Evolutionary conservation across 2,329 filamentous ascomycete genomes (phyloP).

Genomic region (Colletotrichum filicis): DNA sequence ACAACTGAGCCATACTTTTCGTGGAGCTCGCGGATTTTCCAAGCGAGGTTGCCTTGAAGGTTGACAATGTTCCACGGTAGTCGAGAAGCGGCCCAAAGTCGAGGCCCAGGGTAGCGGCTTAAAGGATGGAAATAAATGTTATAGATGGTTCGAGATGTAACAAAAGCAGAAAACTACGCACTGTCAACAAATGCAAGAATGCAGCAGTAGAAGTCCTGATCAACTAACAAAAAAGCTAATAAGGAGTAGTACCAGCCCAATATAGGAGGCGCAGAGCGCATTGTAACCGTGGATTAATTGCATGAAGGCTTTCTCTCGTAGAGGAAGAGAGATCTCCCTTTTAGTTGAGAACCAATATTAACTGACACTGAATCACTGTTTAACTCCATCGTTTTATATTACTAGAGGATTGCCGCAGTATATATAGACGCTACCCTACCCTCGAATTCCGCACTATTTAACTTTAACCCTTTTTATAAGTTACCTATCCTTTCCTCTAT

Average conservation of each 20-base stretch:
- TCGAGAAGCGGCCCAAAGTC: slow-evolving; percentile 65
- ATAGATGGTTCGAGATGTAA: slow-evolving; percentile 36
- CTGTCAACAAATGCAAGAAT: neutral
- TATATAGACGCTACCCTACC: no score
- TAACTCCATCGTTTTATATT: no score
- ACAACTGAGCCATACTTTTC: slow-evolving; percentile 46
- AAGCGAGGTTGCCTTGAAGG: slow-evolving; percentile 50
- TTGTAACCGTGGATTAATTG: neutral
- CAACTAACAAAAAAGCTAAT: neutral
- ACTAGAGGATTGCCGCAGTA: no score
- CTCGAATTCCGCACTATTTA: no score
- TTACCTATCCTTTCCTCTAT: no score
- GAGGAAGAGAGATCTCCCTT: neutral
- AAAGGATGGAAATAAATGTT: slow-evolving; percentile 61
- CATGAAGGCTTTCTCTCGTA: neutral
- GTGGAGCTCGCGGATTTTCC: slow-evolving; percentile 53
- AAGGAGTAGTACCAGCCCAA: neutral
- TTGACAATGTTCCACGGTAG: slow-evolving; percentile 55
- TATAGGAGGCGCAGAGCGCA: neutral
- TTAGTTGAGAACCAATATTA: neutral
- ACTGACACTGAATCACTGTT: neutral
- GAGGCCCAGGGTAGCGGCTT: slow-evolving; percentile 77
- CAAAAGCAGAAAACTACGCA: neutral
- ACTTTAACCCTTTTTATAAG: no score
- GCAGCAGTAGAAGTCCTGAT: neutral